Evolutionary conservation across 2,329 filamentous ascomycete genomes (phyloP).

Genomic region (Lecanosticta acicola): DNA sequence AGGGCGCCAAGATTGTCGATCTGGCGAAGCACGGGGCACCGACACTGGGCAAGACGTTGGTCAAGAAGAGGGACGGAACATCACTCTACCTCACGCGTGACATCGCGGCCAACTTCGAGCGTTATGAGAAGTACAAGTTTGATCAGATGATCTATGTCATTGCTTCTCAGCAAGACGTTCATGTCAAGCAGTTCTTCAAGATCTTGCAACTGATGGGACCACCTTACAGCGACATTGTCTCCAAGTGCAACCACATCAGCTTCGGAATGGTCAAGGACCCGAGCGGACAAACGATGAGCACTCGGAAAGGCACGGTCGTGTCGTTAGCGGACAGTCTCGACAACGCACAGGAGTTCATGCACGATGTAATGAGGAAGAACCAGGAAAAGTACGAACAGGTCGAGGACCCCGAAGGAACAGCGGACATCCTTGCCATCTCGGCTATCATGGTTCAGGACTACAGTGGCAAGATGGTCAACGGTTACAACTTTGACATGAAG

Average conservation of each 20-base stretch:
- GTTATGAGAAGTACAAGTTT: conserved; percentile 56
- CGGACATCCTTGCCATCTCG: conserved; percentile 86
- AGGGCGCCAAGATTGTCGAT: conserved; percentile 64
- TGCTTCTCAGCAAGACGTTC: conserved; percentile 59
- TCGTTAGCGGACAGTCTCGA: conserved; percentile 47
- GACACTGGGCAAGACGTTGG: conserved; percentile 61
- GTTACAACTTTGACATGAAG: conserved; percentile 71
- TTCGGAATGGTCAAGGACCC: conserved; percentile 56
- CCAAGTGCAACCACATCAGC: conserved; percentile 58
- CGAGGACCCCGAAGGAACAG: conserved; percentile 70
- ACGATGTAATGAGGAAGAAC: conserved; percentile 93
- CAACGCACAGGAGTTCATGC: conserved; percentile 83
- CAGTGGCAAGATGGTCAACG: conserved; percentile 80
- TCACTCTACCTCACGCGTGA: conserved; percentile 65
- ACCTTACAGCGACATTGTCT: conserved; percentile 50
- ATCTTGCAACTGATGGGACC: conserved; percentile 57
- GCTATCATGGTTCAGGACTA: conserved; percentile 98
- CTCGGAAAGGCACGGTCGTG: conserved; percentile 51
- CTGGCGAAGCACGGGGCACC: conserved; percentile 62
- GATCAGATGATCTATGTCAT: conserved; percentile 66
- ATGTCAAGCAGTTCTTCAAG: conserved; percentile 61
- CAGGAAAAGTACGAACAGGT: conserved; percentile 85
- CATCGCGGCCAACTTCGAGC: conserved; percentile 60
- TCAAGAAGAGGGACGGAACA: conserved; percentile 63
- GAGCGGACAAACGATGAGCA: conserved; percentile 54